Conservation (phyloP, 192 early-diverging fungal genomes). For the Coemansia erecta region DNA sequence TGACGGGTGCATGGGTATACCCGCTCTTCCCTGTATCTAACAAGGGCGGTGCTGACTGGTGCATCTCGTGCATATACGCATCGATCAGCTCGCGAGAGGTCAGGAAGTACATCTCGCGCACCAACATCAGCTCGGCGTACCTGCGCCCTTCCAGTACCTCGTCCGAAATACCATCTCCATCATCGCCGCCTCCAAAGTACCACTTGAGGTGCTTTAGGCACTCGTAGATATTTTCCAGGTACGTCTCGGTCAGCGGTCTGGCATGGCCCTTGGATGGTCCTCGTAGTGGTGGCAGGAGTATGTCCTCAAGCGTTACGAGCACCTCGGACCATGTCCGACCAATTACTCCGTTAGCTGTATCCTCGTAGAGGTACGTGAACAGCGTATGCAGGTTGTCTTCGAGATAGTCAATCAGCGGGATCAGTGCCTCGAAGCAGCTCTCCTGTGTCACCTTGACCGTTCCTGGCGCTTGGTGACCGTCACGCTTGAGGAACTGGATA, state of each 20-base stretch:
- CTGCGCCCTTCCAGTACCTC: constrained; percentile 64
- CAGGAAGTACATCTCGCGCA: constrained; percentile 65
- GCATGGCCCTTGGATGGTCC: constrained; percentile 54
- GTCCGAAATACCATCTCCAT: constrained; percentile 61
- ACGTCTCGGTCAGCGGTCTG: constrained; percentile 63
- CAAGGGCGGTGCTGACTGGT: constrained; percentile 13
- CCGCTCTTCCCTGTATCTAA: neutral
- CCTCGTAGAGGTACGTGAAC: constrained; percentile 64
- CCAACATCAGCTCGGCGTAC: constrained; percentile 64
- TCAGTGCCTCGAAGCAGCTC: constrained; percentile 64
- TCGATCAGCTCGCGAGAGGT: constrained; percentile 64
- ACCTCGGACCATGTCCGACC: constrained; percentile 72
- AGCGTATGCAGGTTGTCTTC: constrained; percentile 67
- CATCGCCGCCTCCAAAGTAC: constrained; percentile 70
- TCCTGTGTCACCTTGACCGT: constrained; percentile 48
- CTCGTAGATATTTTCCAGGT: constrained; percentile 67
- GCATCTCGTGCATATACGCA: constrained; percentile 57
- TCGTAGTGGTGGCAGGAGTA: constrained; percentile 71
- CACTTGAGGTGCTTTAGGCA: constrained; percentile 72
- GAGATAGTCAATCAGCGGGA: constrained; percentile 72
- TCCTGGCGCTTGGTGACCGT: constrained; percentile 31
- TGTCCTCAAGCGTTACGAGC: constrained; percentile 62
- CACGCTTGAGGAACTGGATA: constrained; percentile 52
- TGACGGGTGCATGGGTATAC: neutral
- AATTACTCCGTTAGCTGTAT: constrained; percentile 65